Evolutionary conservation across 441 rosid genomes (phyloP), one percentile per base, ranked within the genome.

Genomic region (Mallotus repandus): DNA sequence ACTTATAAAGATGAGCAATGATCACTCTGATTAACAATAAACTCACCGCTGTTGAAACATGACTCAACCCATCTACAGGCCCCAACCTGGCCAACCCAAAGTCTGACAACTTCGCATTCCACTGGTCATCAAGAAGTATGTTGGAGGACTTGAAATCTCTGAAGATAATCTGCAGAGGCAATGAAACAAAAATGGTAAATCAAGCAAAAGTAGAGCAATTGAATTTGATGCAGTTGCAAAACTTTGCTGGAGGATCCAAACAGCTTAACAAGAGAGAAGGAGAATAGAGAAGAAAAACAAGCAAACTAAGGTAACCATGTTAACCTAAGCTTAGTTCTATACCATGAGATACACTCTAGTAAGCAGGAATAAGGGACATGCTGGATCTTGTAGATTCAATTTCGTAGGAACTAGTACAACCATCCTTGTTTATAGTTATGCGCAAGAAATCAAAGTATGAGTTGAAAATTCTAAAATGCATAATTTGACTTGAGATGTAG

Each of bases 121-220:
- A 84, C 81, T 89, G 90, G 81, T 85, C 93, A 72, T 94, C 98
- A 49, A 94, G 94, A 58, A 94, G 85, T 68, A 94, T 94, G 78
- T 91, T 91, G 19, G 97, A 89, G 14, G 98, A 92, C 83, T 94
- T 94, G 86, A 94, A 90, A 78, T 94, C 98, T 78, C 96, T 65
- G 80, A 89, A 94, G 63, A 94, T 94, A 13, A 91, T 90, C 87
- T 90, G 84, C 82, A 80, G 73, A 85, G 2, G 82, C 79, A 5
- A 82, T 75, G 52, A 22, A 63, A 55, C 32, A 32, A 4, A 74
- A 62, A 14, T 71, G 19, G 46, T 60, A 32, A 38, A 71, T 8
- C 21, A 8, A 50, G 22, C 0, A 55, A 56, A 59, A n/a, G 38
- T 46, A 6, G 56, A 55, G 41, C 22, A 7, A 10, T n/a, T 11